phyloP scores from a whole-genome alignment of 345 rosid genomes.

The Gossypium arboreum region DNA sequence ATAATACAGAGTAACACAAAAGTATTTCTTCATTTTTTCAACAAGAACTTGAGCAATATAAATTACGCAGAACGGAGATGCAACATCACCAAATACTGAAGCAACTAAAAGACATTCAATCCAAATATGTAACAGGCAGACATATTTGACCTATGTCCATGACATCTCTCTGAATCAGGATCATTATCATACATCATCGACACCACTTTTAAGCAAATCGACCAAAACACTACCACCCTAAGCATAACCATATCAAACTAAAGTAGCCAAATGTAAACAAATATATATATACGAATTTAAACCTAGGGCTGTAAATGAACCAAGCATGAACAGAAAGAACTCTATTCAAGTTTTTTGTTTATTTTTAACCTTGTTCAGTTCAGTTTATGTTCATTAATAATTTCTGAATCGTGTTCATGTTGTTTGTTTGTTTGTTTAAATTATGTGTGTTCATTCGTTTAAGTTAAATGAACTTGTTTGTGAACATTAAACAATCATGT shows the following conservation, averaged over 20 bases:
- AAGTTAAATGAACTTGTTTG: no score
- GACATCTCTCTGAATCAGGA: neutral
- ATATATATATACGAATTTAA: neutral
- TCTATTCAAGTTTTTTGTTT: no score
- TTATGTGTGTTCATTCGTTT: no score
- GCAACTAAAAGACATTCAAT: neutral
- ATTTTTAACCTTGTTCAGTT: no score
- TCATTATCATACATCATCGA: neutral
- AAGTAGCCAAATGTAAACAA: neutral
- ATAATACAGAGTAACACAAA: neutral
- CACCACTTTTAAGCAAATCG: neutral
- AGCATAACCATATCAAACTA: slow-evolving; percentile 5
- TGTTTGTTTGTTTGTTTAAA: no score
- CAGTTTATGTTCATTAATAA: no score
- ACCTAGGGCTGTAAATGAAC: no score
- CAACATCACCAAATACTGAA: neutral
- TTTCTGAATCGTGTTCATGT: no score
- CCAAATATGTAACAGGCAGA: neutral
- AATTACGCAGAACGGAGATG: neutral
- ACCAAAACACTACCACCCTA: neutral
- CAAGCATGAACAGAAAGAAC: no score
- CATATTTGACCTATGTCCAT: neutral
- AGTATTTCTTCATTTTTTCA: neutral
- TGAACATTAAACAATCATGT: no score
- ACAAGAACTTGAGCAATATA: slow-evolving; percentile 4